Evolutionary conservation across 306 rosid genomes (phyloP), one percentile per base, ranked within the genome.

Genomic region (Ormosia semicastrata): DNA sequence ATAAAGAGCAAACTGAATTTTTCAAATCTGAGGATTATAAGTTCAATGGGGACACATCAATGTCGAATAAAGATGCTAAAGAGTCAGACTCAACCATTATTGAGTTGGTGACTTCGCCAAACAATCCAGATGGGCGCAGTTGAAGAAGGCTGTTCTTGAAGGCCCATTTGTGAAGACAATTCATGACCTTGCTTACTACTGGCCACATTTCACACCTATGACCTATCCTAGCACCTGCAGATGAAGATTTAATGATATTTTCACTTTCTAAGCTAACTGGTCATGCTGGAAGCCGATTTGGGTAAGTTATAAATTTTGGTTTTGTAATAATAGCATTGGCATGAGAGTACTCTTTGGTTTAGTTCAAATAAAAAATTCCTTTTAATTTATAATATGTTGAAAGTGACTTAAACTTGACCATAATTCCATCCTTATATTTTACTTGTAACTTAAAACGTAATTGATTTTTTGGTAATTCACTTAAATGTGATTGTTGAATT

Each of bases 81-180:
- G 40, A 1, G 40, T 68, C 40, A 36, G 65, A 56, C 10, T 37
- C 65, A 4, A 82, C 33, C 12, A 41, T 87, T 2, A 80, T 90
- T 64, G 93, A 90, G 76, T 50, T 90, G 4, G 93, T 90, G 43
- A 90, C 91, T 8, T 86, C 91, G 13, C 93, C 93, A 46, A 90
- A 88, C 62, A 90, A 90, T 86, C 93, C 93, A 3, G 93, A 90
- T 41, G 93, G 91, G 4, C 1, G 4, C 1, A 82, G 71, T 71
- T 77, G 49, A 90, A 46, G 10, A 40, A 82, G 54, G 85, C 84
- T 43, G 63, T 70, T 24, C 77, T 88, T 65, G n/a, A 66, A 2
- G 85, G 90, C 2, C 79, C 88, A 69, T 76, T 36, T 49, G 84
- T 68, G n/a, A 78, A 63, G 73, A 75, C 69, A 11, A 81, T 88